Base-by-base conservation (phyloP, 305 asterid genomes). In the Ajuga reptans region DNA sequence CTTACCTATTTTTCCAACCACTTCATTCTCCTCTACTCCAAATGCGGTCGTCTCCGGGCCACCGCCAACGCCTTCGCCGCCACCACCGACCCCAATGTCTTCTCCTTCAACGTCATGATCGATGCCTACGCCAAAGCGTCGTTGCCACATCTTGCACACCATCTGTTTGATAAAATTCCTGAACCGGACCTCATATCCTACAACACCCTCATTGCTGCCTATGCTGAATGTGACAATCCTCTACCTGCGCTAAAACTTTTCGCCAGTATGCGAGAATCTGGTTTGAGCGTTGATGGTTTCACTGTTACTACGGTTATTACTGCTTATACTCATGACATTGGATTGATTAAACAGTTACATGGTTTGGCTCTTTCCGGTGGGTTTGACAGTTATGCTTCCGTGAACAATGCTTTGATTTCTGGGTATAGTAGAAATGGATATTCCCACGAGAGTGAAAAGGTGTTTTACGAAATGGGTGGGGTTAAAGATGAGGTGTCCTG, bases 1-100 rank as follows among this genome's bases (percentile, higher is more conserved):
- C 67, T 80, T 6, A 86, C 89, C 50, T 89, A 87, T 75, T 56
- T 89, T 29, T 82, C 91, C 83, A 89, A 89, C 83, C 96, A 87
- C 73, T 84, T 89, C 87, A 86, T 84, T 63, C 87, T 87, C 77
- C 87, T 89, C 9, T 87, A 89, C 85, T 89, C 95, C 79, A 87
- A 83, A 78, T 89, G 91, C 72, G 65, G 85, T 78, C 75, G 74
- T 4, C 85, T 87, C 37, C 74, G 79, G 66, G 72, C 81, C 69
- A 93, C 95, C 75, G 77, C 73, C 18, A 76, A 46, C 56, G 83
- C 83, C 45, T 87, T 89, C 76, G 77, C 78, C 46, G 81, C 77
- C 68, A 79, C 66, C 72, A 42, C 69, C 0, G 63, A 76, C 24
- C 95, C 92, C 69, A 89, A 89, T 62, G 81, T 89, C 71, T 89